Evolutionary conservation across 1,139 yeast genomes (phyloP), one percentile per base, ranked within the genome.

Genomic region (Saccharomyces uvarum): DNA sequence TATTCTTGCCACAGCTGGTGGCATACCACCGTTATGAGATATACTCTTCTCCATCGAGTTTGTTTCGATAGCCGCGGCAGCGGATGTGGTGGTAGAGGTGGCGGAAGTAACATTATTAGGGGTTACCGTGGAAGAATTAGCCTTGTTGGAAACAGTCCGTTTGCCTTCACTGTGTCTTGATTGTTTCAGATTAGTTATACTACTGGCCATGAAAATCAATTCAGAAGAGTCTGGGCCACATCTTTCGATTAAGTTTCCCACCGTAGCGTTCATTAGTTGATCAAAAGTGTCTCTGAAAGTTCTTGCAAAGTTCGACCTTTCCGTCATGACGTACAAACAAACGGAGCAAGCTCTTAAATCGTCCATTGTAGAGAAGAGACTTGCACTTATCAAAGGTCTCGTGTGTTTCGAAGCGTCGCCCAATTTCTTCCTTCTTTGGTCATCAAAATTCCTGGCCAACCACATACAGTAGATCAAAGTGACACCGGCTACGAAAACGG

Each of bases 231-330:
- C 79, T 1, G 82, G 81, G 0, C 83, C 82, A 69, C 83, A 79
- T 60, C 83, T 70, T 53, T 78, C 77, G 49, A 78, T 77, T 58
- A 79, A 64, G 57, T 79, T 79, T 31, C 79, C 82, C 33, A 78
- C 75, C 0, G 86, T 82, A 3, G 84, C 83, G 59, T 75, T 72
- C 78, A 81, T 78, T 57, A 82, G 68, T 61, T 80, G 82, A 62
- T 82, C 86, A 69, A 81, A 81, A 2, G 84, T 80, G 60, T 82
- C 85, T 62, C 86, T 72, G 61, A 80, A 82, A 48, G 76, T 76
- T 21, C 79, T 65, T 1, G 84, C 84, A 66, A 81, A 78, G 57
- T 76, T 74, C 0, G 85, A 78, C 57, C 86, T 72, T 62, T 81
- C 86, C n/a, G 84, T 76, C 82, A 82, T 79, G 3, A 80, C 82